Conservation (phyloP, 106 monocot species). For the Platanthera guangdongensis region DNA sequence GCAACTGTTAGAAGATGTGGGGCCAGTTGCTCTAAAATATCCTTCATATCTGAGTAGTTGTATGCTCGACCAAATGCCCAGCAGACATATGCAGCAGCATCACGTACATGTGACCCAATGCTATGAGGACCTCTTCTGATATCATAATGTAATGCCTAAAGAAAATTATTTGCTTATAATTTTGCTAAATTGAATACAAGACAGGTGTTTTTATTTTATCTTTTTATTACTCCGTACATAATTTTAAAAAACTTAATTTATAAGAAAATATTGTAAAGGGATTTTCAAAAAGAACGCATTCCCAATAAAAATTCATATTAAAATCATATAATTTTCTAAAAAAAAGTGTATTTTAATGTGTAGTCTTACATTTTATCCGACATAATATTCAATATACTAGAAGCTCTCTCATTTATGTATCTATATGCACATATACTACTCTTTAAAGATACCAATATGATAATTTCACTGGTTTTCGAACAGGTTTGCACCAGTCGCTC, state of each 20-base stretch:
- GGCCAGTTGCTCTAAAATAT: conserved; percentile 58
- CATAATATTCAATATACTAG: no score
- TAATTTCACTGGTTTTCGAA: no score
- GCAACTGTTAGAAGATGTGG: conserved; percentile 86
- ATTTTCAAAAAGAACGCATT: not conserved
- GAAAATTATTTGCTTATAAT: conserved; percentile 5
- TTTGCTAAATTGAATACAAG: not conserved
- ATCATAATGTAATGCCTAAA: conserved; percentile 92
- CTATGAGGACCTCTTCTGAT: conserved; percentile 89
- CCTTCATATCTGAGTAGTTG: conserved; percentile 71
- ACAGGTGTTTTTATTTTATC: not conserved
- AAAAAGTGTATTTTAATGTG: no score
- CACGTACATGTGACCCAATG: conserved; percentile 94
- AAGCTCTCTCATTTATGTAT: no score
- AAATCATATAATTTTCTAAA: not conserved
- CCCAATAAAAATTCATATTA: not conserved
- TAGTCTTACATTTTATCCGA: no score
- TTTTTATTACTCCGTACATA: not conserved
- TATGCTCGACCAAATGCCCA: conserved; percentile 99
- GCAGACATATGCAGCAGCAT: conserved; percentile 99
- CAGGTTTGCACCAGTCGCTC: no score
- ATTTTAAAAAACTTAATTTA: not conserved
- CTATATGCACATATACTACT: no score
- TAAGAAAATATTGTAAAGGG: not conserved
- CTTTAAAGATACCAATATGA: no score